Conservation (phyloP, 2,329 filamentous ascomycete genomes). For the Magnaporthiopsis incrustans region DNA sequence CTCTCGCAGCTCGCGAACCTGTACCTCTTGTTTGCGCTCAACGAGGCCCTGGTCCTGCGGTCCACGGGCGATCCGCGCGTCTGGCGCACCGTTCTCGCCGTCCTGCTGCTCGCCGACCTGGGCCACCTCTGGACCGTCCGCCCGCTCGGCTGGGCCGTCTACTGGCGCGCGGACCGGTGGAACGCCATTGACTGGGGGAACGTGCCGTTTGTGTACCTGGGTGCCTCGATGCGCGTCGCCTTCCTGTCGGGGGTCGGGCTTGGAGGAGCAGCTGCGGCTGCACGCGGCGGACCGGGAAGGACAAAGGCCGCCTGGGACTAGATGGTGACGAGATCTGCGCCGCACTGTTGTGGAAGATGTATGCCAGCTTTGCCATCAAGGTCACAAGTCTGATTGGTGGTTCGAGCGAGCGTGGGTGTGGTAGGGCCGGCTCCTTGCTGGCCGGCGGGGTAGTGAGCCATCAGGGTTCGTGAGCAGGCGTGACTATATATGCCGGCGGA, state of each 20-base stretch:
- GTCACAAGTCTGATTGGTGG: not conserved
- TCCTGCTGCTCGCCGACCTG: slow-evolving; percentile 65
- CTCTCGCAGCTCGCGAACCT: slow-evolving; percentile 71
- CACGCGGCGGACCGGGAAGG: not conserved
- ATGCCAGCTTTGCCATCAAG: not conserved
- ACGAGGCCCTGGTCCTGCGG: slow-evolving; percentile 68
- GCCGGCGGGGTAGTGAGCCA: not conserved
- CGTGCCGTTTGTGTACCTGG: slow-evolving; percentile 61
- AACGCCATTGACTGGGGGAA: slow-evolving; percentile 63
- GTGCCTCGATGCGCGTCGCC: slow-evolving; percentile 49
- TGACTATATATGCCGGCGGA: not conserved
- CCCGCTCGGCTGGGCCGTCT: slow-evolving; percentile 51
- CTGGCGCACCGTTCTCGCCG: slow-evolving; percentile 60
- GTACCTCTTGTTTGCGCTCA: slow-evolving; percentile 69
- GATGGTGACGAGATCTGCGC: not conserved
- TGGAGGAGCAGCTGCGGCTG: slow-evolving; percentile 10
- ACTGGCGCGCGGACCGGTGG: slow-evolving; percentile 54
- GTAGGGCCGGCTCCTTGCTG: too few relatives aligned
- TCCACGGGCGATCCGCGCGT: slow-evolving; percentile 59
- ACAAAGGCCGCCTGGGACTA: not conserved
- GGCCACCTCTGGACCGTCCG: slow-evolving; percentile 65
- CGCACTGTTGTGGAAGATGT: not conserved
- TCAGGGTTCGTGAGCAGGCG: not conserved
- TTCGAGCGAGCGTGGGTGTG: not conserved
- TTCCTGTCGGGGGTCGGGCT: slow-evolving; percentile 53